A percentile compares a stretch with the other conserved stretches of the same genome.
phyloP scores from a whole-genome alignment of 345 rosid genomes.

The Adansonia digitata region DNA sequence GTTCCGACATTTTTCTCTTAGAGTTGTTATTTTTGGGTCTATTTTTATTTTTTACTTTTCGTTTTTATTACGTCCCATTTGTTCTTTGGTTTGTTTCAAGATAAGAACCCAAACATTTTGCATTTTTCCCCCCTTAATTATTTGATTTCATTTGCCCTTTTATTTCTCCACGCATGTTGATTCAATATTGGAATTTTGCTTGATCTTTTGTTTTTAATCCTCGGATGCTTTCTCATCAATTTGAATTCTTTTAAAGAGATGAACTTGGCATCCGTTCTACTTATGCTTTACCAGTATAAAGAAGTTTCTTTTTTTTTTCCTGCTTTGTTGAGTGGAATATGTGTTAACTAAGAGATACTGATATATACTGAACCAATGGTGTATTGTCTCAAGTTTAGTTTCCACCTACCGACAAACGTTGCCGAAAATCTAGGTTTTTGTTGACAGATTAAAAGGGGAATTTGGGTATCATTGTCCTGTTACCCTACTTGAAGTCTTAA shows the following conservation, averaged over 20 bases:
- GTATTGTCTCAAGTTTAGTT: too few species aligned
- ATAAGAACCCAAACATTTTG: neutral
- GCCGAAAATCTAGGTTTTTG: too few species aligned
- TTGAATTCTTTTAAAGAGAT: neutral
- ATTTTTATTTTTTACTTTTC: neutral
- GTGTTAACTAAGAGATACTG: neutral
- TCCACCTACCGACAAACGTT: too few species aligned
- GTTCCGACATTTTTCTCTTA: too few species aligned
- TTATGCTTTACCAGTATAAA: neutral
- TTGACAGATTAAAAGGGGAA: neutral
- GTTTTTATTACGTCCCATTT: slow-evolving; percentile 56
- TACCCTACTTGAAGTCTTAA: neutral
- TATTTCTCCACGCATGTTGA: neutral
- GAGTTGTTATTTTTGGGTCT: neutral
- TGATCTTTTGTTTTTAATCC: neutral
- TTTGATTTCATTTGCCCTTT: neutral
- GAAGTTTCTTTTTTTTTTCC: too few species aligned
- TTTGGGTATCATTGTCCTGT: neutral
- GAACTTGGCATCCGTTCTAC: neutral
- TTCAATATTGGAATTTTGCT: neutral
- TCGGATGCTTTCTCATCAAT: neutral
- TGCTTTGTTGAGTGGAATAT: neutral
- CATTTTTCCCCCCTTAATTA: too few species aligned
- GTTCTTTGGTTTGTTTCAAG: slow-evolving; percentile 56
- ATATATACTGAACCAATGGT: neutral